phyloP scores from a whole-genome alignment of 2,329 filamentous ascomycete genomes.

The Fusarium brevicatenulatum region DNA sequence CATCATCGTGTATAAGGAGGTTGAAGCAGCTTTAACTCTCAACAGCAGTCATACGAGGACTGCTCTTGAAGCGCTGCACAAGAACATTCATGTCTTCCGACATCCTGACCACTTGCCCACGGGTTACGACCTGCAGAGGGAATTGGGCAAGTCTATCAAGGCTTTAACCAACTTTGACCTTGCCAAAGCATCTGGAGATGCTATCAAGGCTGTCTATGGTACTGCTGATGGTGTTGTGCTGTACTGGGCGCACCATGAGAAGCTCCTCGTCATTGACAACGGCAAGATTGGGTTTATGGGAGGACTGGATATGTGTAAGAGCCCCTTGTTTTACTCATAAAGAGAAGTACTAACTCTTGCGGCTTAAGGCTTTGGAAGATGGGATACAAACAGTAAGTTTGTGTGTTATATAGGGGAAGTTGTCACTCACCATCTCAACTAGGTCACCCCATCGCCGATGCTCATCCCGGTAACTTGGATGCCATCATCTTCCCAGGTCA shows the following conservation, averaged over 20 bases:
- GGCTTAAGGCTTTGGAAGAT: slow-evolving; percentile 75
- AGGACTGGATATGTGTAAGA: slow-evolving; percentile 80
- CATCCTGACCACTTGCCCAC: slow-evolving; percentile 90
- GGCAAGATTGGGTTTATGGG: slow-evolving; percentile 85
- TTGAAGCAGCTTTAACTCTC: slow-evolving; percentile 78
- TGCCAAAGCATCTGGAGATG: slow-evolving; percentile 75
- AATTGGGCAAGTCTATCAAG: slow-evolving; percentile 72
- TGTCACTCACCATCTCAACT: slow-evolving; percentile 19
- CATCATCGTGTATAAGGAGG: slow-evolving; percentile 93
- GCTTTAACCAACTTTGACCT: slow-evolving; percentile 63
- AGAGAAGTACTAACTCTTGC: slow-evolving; percentile 23
- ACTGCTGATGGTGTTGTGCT: slow-evolving; percentile 82
- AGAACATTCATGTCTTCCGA: slow-evolving; percentile 73
- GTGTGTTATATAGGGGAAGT: not conserved
- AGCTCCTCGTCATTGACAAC: slow-evolving; percentile 84
- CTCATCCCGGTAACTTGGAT: slow-evolving; percentile 80
- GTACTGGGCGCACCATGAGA: slow-evolving; percentile 95
- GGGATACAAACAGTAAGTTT: slow-evolving; percentile 78
- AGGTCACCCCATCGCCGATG: slow-evolving; percentile 83
- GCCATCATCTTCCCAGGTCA: slow-evolving; percentile 86
- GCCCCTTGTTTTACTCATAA: too few relatives aligned
- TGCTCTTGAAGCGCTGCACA: slow-evolving; percentile 13
- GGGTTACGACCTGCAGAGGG: slow-evolving; percentile 71
- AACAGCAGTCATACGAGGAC: slow-evolving; percentile 48
- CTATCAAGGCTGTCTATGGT: slow-evolving; percentile 83